Base-by-base conservation (phyloP, 306 rosid genomes). In the Clitoria ternatea region DNA sequence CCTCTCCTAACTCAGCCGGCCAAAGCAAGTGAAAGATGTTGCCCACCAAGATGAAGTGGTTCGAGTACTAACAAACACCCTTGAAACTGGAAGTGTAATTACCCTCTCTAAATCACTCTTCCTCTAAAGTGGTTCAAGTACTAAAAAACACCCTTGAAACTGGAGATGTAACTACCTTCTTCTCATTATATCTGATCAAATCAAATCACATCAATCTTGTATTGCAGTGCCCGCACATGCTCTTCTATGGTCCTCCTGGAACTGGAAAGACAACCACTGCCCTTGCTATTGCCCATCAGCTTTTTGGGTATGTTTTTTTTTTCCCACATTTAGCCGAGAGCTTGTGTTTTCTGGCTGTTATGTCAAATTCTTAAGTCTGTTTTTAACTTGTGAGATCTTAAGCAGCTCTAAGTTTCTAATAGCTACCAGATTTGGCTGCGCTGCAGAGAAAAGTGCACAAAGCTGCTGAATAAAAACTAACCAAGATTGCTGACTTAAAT, bases 31-130 rank as follows among this genome's bases (percentile, higher is more conserved):
- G 50, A 91, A 89, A 78, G 98, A 94, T 48, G 92, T 94, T 9
- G 94, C 97, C 45, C 91, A 94, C 76, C 98, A 94, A 75, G 96
- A 94, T 2, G 98, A 94, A 86, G 96, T 91, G 26, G 92, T 94
- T 71, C 92, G 96, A 14, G 97, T 89, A 32, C 95, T 90, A 80
- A 94, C 92, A 43, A 90, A 90, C 85, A 90, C 96, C 7, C 91
- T 94, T 62, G 91, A 94, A 80, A 94, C 97, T 39, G 61, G 88
- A 61, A 87, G 85, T 53, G 97, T 93, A 86, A 61, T 47, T 13
- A n/a, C 60, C n/a, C 7, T 62, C 57, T 45, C 29, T 17, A 13
- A 17, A 37, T 17, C 61, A 11, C 27, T 57, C 5, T 3, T 15
- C 6, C 23, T 61, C 14, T n/a, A n/a, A n/a, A n/a, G n/a, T n/a